Percentiles rank a stretch among this genome's conserved stretches.
Conservation (phyloP, 179 eudicot species). For the Patellifolia procumbens region DNA sequence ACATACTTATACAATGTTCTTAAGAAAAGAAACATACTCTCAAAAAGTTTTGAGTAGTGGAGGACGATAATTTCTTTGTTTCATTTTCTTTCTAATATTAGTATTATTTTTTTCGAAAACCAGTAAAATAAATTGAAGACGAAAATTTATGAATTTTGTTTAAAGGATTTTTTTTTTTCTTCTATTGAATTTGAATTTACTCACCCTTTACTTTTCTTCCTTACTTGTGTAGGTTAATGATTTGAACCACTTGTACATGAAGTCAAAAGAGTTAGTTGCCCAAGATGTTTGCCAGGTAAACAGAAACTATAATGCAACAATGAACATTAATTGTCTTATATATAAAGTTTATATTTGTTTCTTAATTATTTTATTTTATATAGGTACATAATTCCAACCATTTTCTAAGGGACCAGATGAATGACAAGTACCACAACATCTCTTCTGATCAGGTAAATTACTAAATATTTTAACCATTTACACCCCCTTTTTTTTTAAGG, state of each 20-base stretch:
- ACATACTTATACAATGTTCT: too few species aligned
- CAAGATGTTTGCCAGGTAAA: slow-evolving; percentile 23
- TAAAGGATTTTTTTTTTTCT: too few species aligned
- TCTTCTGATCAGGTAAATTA: slow-evolving; percentile 14
- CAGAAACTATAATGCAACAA: too few species aligned
- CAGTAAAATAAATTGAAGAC: too few species aligned
- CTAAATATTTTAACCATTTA: background rate
- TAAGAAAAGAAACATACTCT: too few species aligned
- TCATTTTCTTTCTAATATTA: background rate
- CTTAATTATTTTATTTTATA: background rate
- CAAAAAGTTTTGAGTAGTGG: too few species aligned
- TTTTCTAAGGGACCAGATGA: background rate
- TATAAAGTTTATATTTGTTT: background rate
- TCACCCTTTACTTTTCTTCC: background rate
- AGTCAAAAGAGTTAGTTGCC: slow-evolving; percentile 14
- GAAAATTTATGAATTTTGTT: too few species aligned
- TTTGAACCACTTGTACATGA: slow-evolving; percentile 21
- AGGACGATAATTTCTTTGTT: too few species aligned
- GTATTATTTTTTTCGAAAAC: background rate
- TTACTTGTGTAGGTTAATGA: slow-evolving; percentile 21
- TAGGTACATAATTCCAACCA: slow-evolving; percentile 14
- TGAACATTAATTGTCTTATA: background rate
- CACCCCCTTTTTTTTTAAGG: too few species aligned
- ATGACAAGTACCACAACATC: background rate
- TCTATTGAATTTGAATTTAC: background rate